Evolutionary conservation across 2,329 filamentous ascomycete species (phyloP).

Genomic region (Fusarium nisikadoi): DNA sequence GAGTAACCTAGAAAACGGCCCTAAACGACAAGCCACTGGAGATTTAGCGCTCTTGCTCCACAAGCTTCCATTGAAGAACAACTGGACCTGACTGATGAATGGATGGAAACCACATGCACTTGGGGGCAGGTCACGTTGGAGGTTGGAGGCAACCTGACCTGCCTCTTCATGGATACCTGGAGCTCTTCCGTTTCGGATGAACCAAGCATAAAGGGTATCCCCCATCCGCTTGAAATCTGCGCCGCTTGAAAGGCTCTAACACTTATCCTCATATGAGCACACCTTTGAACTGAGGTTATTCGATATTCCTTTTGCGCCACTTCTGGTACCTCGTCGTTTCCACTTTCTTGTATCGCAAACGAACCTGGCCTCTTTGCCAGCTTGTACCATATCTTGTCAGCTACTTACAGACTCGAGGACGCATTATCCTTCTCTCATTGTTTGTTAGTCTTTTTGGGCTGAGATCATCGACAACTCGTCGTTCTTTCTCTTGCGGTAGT

Average conservation of each 20-base stretch:
- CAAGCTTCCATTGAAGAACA: slow-evolving; percentile 31
- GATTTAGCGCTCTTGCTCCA: slow-evolving; percentile 37
- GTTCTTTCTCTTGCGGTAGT: slow-evolving; percentile 25
- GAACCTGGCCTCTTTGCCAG: not conserved
- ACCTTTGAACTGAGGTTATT: not conserved
- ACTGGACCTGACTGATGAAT: slow-evolving; percentile 21
- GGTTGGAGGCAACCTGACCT: slow-evolving; percentile 38
- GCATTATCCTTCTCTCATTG: slow-evolving; percentile 1
- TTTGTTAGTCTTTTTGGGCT: not conserved
- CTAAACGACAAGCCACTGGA: slow-evolving; percentile 34
- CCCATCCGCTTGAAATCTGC: slow-evolving; percentile 27
- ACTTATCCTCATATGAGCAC: slow-evolving; percentile 2
- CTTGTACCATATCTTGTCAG: slow-evolving; percentile 4
- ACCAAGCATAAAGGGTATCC: slow-evolving; percentile 41
- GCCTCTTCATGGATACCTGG: slow-evolving; percentile 18
- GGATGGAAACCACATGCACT: slow-evolving; percentile 17
- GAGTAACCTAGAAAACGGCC: slow-evolving; percentile 29
- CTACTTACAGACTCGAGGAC: slow-evolving; percentile 7
- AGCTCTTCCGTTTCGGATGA: slow-evolving; percentile 26
- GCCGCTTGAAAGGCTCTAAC: slow-evolving; percentile 5
- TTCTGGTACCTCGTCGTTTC: slow-evolving; percentile 1
- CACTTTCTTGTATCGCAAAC: slow-evolving; percentile 4
- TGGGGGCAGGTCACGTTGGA: slow-evolving; percentile 39
- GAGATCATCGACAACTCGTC: slow-evolving; percentile 18
- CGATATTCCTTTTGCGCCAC: slow-evolving; percentile 9